Conservation (phyloP, 257 asterid genomes). For the Penstemon eatonii region DNA sequence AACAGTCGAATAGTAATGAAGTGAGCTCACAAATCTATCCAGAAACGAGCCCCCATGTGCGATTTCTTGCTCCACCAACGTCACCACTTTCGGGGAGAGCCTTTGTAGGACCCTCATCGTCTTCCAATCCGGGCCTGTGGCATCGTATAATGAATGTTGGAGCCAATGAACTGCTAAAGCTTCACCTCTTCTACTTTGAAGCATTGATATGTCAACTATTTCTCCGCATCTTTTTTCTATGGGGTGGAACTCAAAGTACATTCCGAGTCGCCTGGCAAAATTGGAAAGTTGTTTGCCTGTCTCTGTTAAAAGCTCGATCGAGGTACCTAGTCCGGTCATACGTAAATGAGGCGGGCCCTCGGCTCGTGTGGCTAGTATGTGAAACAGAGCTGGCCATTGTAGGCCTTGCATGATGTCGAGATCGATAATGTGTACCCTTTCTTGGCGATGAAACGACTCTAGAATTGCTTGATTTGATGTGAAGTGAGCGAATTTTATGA, state of each 20-base stretch:
- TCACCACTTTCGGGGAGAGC: conserved; percentile 55
- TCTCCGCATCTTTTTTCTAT: conserved; percentile 54
- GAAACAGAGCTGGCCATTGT: conserved; percentile 86
- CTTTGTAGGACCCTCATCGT: conserved; percentile 56
- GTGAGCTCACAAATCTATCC: conserved; percentile 76
- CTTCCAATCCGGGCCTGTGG: conserved; percentile 75
- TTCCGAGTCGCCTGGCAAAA: conserved; percentile 63
- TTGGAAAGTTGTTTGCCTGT: conserved; percentile 64
- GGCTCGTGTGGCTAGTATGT: conserved; percentile 63
- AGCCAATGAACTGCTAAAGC: conserved; percentile 72
- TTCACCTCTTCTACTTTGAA: conserved; percentile 50
- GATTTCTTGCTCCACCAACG: conserved; percentile 76
- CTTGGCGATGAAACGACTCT: conserved; percentile 55
- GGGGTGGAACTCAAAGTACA: conserved; percentile 68
- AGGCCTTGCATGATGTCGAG: conserved; percentile 79
- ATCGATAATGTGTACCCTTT: conserved; percentile 63
- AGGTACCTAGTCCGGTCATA: conserved; percentile 69
- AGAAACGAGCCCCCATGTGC: conserved; percentile 63
- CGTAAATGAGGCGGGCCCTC: conserved; percentile 75
- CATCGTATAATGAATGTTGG: conserved; percentile 75
- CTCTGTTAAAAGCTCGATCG: conserved; percentile 50
- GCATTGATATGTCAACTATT: conserved; percentile 35
- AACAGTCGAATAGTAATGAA: conserved; percentile 73
- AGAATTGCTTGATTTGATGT: conserved; percentile 80
- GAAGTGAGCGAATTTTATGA: conserved; percentile 69